Conservation (phyloP, 225 moss, liverwort and hornwort genomes). For the Marchantia polymorpha region DNA sequence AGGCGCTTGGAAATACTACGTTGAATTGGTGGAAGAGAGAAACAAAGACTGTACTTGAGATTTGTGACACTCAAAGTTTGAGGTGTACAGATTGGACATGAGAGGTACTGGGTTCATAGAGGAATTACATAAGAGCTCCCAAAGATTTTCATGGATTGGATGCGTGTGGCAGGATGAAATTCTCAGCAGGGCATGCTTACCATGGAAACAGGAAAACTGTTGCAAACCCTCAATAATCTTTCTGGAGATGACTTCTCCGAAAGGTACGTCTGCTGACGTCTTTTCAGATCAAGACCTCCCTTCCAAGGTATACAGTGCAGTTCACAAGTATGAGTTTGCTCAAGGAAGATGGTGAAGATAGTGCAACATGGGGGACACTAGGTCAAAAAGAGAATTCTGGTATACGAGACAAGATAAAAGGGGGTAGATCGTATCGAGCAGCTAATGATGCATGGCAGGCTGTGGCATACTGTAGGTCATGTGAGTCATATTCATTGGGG, state of each 20-base stretch:
- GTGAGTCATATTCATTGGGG: constrained; percentile 60
- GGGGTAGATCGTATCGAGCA: neutral
- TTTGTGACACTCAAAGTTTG: neutral
- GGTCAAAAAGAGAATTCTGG: no score
- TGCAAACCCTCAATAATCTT: neutral
- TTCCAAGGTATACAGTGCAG: neutral
- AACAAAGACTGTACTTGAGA: neutral
- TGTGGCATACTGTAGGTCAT: constrained; percentile 80
- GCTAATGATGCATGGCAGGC: constrained; percentile 76
- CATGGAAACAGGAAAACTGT: neutral
- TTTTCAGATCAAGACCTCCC: neutral
- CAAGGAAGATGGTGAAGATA: neutral
- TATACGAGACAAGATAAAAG: neutral
- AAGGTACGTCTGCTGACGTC: neutral
- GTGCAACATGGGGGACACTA: neutral
- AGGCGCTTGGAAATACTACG: no score
- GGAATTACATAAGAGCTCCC: neutral
- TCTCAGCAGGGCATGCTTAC: neutral
- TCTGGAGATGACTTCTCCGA: neutral
- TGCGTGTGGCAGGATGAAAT: neutral
- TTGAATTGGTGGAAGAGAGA: neutral
- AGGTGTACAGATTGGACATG: neutral
- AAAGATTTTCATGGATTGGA: neutral
- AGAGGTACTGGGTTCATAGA: neutral
- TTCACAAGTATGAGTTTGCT: neutral